Evolutionary conservation across 345 rosid species (phyloP), one percentile per base, ranked within the genome.

Genomic region (Turnera subulata): DNA sequence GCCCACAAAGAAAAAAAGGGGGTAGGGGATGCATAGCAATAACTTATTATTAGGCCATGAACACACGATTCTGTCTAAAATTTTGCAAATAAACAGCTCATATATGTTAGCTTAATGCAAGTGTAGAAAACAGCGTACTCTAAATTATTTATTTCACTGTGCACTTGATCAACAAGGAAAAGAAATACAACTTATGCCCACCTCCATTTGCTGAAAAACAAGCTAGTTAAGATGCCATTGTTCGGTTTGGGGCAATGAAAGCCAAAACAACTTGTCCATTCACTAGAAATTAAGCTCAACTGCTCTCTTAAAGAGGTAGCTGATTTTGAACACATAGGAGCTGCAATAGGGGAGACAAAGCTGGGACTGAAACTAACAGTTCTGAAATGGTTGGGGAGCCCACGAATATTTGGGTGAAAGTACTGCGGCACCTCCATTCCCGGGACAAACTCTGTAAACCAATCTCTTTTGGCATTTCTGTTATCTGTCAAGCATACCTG

Each of bases 81-180:
- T 13, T 11, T 4, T 13, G 45, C 45, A 8, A 15, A 10, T 11
- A 37, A 9, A 13, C 45, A 8, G n/a, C n/a, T 29, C 35, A 4
- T 29, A 29, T 3, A 29, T 29, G 35, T 29, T 29, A 8, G 8
- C 35, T 8, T 42, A 23, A 22, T 49, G 39, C 20, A 24, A 65
- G 8, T 29, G 8, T 61, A 42, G 53, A 53, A 18, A 74, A 53
- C 14, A 42, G n/a, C 16, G n/a, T 15, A 42, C 25, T 49, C 24
- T 49, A 10, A 21, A n/a, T n/a, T n/a, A n/a, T n/a, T 14, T 22
- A 49, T 49, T 12, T 22, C 16, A 49, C 12, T 21, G 53, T 23
- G 53, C 16, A 21, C 8, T 23, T 11, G 29, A 49, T 15, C 53
- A 11, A 46, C 11, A 19, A 9, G 49, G 49, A 45, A 46, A 46